Base-by-base conservation (phyloP, 305 asterid species). In the Andrographis paniculata region DNA sequence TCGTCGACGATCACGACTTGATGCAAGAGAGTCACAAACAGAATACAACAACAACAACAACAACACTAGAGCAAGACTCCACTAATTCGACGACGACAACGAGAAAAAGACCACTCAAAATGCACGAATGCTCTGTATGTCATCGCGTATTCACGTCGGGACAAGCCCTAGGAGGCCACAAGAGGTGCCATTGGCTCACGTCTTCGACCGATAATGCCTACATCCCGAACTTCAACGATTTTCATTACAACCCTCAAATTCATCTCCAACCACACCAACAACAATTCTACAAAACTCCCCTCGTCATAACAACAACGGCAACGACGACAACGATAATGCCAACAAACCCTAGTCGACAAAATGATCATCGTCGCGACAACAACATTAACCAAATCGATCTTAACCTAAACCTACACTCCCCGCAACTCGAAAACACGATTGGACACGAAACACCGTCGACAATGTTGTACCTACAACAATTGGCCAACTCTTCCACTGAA, bases 91-190 rank as follows among this genome's bases (percentile, higher is more conserved):
- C 50, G 3, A 8, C 31, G 8, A 1, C 63, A 24, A 2, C 64
- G 11, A 53, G 71, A 14, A 69, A 69, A 13, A 63, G 53, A 50
- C 31, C 68, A 11, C 38, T 6, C 1, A 80, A 77, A 54, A 68
- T 64, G 52, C 95, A 87, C 20, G 83, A 78, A 42, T 87, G 94
- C 56, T 74, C 86, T 0, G 77, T 81, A 0, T 87, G 97, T 42
- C 78, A 64, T 4, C 63, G 95, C 19, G 74, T 75, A 17, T 84
- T 87, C 38, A 57, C 94, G 14, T 80, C 92, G 0, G 92, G 95
- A 16, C 94, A 84, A 53, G 95, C 94, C 15, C n/a, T n/a, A n/a
- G n/a, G n/a, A n/a, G n/a, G n/a, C n/a, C n/a, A n/a, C n/a, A 27
- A 27, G 33, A 27, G 33, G 33, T 27, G 33, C 10, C 33, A 27